Base-by-base conservation (phyloP, 208 protist genomes). In the Acanthamoeba triangularis region DNA sequence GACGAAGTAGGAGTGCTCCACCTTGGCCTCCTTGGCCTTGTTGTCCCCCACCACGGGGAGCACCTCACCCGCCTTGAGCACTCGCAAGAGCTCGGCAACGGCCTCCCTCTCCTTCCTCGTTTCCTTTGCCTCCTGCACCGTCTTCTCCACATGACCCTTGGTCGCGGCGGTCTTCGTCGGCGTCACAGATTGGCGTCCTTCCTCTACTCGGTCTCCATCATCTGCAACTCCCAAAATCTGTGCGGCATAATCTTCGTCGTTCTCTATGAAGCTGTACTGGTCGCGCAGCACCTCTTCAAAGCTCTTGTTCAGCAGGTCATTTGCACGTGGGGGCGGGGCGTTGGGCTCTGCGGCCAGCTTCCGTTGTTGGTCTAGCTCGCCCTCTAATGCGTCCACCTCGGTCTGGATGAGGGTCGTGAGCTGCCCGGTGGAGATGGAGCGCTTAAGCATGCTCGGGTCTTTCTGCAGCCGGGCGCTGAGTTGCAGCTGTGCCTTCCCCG, bases 1-100 rank as follows among this genome's bases (percentile, higher is more conserved):
- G 69, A 80, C 8, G 33, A 80, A 80, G 69, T 80, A 80, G 69
- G 69, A 80, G 33, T 80, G 69, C 10, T 47, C 69, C 69, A 80
- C 69, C 13, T 80, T 80, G 35, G 11, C 52, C 52, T 56, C 69
- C 33, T 80, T 80, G 35, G 52, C 16, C 49, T 54, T 11, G 3
- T 54, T n/a, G 10, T 25, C 65, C 2, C 28, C 23, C 69, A 80
- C 14, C 1, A 20, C 69, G 7, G 1, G 30, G 11, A 28, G 0
- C 56, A 1, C 25, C 25, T 20, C 37, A 33, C 69, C 69, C 8
- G 16, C 33, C 37, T 80, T 37, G 30, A 80, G 69, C 16, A 41
- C 37, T 20, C 69, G 69, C 8, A 80, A 80, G 28, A 80, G 33
- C 69, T 80, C 69, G 35, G 69, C 69, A 1, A 47, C 69, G 28